phyloP scores from a whole-genome alignment of 176 grass and related monocot genomes.

The Oryza glaberrima region DNA sequence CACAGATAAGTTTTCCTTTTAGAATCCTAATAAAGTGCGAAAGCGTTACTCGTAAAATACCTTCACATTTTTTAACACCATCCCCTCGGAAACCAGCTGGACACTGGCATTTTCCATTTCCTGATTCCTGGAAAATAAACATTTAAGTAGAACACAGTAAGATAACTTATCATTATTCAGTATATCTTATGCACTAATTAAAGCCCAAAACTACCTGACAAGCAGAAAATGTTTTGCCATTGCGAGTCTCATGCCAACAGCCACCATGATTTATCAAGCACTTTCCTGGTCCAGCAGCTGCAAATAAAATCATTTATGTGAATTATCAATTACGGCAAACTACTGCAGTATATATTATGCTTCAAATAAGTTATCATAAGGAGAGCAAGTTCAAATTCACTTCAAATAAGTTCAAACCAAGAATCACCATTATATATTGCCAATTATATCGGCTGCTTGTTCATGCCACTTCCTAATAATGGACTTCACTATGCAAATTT shows the following conservation, averaged over 20 bases:
- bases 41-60: conserved; percentile 27
- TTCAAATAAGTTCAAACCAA: conserved; percentile 23
- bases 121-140: conserved; percentile 49
- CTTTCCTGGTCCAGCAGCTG: conserved; percentile 87
- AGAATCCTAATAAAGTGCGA: not conserved
- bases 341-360: not conserved
- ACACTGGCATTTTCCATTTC: conserved; percentile 59
- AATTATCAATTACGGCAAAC: conserved; percentile 13
- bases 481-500: conserved; percentile 14
- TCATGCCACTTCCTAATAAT: conserved; percentile 11
- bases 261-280: conserved; percentile 85
- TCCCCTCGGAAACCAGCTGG: conserved; percentile 63
- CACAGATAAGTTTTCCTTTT: not conserved
- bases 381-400: conserved; percentile 30
- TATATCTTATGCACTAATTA: not conserved
- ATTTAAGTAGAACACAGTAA: not conserved
- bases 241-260: conserved; percentile 78
- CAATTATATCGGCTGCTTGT: not conserved
- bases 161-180: conserved; percentile 5
- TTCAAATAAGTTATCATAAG: conserved; percentile 8
- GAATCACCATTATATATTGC: not conserved
- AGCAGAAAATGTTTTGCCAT: conserved; percentile 75
- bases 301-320: conserved; percentile 36
- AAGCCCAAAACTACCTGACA: conserved; percentile 62
- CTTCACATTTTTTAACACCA: conserved; percentile 60